Percentiles rank a stretch among this genome's conserved stretches.
Conservation (phyloP, 2,329 filamentous ascomycete species). For the Akanthomyces uredinophilus region DNA sequence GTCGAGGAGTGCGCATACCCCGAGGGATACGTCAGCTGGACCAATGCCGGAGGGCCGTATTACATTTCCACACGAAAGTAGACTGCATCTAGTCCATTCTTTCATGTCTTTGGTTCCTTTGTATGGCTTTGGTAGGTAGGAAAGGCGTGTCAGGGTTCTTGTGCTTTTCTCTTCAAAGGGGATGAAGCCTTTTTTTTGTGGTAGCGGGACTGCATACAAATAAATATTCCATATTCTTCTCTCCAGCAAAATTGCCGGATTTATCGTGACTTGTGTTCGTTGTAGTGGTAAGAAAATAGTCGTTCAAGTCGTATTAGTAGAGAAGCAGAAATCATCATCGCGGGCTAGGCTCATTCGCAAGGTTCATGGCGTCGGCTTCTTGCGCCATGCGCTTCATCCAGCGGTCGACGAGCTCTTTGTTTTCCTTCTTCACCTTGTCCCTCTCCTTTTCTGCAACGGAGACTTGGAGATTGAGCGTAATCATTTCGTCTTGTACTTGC, state of each 20-base stretch:
- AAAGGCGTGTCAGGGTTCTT: slow-evolving; percentile 16
- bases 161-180: not conserved
- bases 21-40: slow-evolving; percentile 86
- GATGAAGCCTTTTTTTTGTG: slow-evolving; percentile 1
- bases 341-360: slow-evolving; percentile 45
- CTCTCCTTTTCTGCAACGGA: slow-evolving; percentile 76
- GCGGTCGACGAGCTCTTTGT: slow-evolving; percentile 80
- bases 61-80: slow-evolving; percentile 80
- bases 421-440: slow-evolving; percentile 71
- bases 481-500: slow-evolving; percentile 89
- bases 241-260: not conserved
- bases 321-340: not conserved
- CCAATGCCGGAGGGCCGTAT: slow-evolving; percentile 74
- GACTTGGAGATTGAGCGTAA: slow-evolving; percentile 79
- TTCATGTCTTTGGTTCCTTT: not conserved
- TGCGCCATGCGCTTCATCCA: slow-evolving; percentile 87
- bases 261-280: not conserved
- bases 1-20: slow-evolving; percentile 60
- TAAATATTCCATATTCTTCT: slow-evolving; percentile 4
- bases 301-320: not conserved
- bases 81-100: not conserved
- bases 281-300: not conserved
- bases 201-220: slow-evolving; percentile 15
- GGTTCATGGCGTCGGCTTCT: slow-evolving; percentile 85
- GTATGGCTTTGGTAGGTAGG: slow-evolving; percentile 5